These are phyloP conservation scores for Lactarius evosmus DNA, from an alignment of 768 basidiomycete genomes.

Conservation along the genomic window DNA sequence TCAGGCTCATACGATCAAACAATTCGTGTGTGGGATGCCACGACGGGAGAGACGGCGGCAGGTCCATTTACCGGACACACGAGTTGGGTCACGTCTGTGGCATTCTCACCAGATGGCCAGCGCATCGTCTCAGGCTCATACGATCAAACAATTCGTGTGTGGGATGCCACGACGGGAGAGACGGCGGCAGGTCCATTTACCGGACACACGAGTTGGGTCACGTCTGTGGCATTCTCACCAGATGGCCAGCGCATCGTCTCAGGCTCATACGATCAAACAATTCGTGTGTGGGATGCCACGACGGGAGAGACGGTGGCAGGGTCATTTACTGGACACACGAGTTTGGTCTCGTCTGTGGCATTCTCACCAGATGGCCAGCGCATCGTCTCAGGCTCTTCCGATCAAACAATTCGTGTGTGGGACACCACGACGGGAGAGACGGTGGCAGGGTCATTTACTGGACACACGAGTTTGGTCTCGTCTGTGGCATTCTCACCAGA, in stretches of 20 bases:
- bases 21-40: too few species aligned
- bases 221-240: conserved; percentile 23
- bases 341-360: background rate
- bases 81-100: background rate
- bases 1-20: background rate
- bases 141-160: background rate
- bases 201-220: background rate
- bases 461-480: too few species aligned
- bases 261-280: background rate
- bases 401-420: background rate
- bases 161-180: background rate
- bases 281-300: background rate
- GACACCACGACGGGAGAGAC: background rate
- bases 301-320: too few species aligned
- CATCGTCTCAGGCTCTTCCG: background rate
- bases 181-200: background rate
- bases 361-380: background rate
- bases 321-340: too few species aligned
- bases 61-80: background rate
- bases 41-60: too few species aligned
- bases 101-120: background rate
- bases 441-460: too few species aligned
- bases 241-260: conserved; percentile 15
- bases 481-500: background rate
- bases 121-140: background rate